Base-by-base conservation (phyloP, 2,329 filamentous ascomycete genomes). In the Phyllachora maydis region DNA sequence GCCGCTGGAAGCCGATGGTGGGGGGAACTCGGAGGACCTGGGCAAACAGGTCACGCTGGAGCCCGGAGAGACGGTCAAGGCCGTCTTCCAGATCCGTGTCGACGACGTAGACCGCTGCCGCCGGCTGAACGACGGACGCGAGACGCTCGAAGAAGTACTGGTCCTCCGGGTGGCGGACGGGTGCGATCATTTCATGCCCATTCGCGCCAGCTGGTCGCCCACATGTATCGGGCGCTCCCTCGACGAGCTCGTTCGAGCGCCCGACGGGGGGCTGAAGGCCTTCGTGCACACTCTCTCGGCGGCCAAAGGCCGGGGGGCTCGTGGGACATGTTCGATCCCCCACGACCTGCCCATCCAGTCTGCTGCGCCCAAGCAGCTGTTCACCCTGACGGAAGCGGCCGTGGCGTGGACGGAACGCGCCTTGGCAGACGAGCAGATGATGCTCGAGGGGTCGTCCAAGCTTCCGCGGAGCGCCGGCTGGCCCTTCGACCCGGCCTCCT, bases 161-260 rank as follows among this genome's bases (percentile, higher is more conserved):
- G 73, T 98, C 2, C 57, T 98, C 6, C 70, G 82, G 1, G 77
- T 98, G 4, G 60, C 68, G 8, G 66, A 74, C 24, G 90, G 90
- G 1, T 65, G 82, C 22, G 88, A 98, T 37, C 77, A 95, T 40
- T 98, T 98, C 41, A 66, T 98, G 18, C 74, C 82, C 0, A 56
- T 92, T 1, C 69, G 65, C 13, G 88, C 65, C 0, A 54, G 50
- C 2, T 98, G 88, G 85, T 52, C 73, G 4, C 75, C 76, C 6
- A 81, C 79, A 0, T 77, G 71, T 35, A 77, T 95, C 23, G 79
- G 78, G 1, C 69, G 79, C 18, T 83, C 77, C 0, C 61, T 98
- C n/a, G 74, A 83, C 29, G 83, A 91, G 38, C 59, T 98, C 6
- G 79, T 90, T 23, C 68, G 73, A 11, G 67, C 93, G 4, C 83